These are phyloP conservation scores for Raphanus sativus DNA, from an alignment of 345 rosid species.

Conservation along the genomic window DNA sequence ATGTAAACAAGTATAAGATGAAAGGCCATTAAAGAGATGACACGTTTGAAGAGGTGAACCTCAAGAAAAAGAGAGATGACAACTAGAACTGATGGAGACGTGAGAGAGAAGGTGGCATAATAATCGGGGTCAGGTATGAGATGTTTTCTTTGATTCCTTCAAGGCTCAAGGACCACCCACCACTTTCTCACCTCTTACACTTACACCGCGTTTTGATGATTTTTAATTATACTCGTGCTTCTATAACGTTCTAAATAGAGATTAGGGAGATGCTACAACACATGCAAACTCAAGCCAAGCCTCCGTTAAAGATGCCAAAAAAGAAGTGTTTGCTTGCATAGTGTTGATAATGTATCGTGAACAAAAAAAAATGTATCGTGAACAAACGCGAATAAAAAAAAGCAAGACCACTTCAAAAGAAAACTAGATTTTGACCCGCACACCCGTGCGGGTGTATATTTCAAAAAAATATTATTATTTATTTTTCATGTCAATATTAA, in stretches of 20 bases:
- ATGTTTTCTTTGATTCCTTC: conserved; percentile 44
- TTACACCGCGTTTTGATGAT: neutral
- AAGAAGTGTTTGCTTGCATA: neutral
- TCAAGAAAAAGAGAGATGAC: conserved; percentile 30
- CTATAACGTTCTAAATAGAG: conserved; percentile 1
- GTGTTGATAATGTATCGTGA: neutral
- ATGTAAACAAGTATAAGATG: neutral
- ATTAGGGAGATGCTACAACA: neutral
- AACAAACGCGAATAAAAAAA: no score
- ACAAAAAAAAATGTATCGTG: no score
- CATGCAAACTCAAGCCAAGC: conserved; percentile 1
- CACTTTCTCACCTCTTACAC: conserved; percentile 33
- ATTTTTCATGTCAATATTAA: no score
- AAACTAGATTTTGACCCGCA: no score
- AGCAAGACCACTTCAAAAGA: no score
- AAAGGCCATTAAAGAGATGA: conserved; percentile 31
- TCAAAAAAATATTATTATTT: no score
- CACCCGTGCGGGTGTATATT: no score
- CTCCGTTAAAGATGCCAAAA: neutral
- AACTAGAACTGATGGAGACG: conserved; percentile 41
- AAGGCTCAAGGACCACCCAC: conserved; percentile 42
- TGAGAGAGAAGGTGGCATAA: conserved; percentile 43
- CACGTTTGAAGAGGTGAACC: conserved; percentile 39
- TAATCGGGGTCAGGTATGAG: conserved; percentile 37
- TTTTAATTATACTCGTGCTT: conserved; percentile 22